Evolutionary conservation across 176 grass and related monocot genomes (phyloP), one percentile per base, ranked within the genome.

Genomic region (Triticum timopheevii): DNA sequence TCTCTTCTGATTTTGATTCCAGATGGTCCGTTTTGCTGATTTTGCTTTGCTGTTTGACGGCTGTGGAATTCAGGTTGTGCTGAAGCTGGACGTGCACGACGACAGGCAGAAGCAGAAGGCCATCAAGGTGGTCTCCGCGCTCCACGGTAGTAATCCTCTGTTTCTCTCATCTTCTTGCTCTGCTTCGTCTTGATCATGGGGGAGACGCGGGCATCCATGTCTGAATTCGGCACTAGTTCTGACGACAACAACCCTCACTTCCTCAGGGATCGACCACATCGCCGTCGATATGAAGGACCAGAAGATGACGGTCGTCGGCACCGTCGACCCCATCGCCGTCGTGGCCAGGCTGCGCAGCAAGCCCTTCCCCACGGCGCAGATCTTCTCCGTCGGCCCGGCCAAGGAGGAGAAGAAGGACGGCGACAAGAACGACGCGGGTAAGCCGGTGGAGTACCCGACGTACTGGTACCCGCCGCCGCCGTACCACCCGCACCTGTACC

Each of bases 51-150:
- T 54, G 0, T 19, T 2, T 54, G 16, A 1, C 8, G 8, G 3
- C 23, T 1, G 31, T 3, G 1, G 7, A 28, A 13, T 64, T 71
- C 91, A 93, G 76, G 23, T 94, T 0, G 87, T 99, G 78, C 58
- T 99, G 72, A 94, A 96, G 77, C 76, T 99, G 90, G 85, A 94
- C 85, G 17, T 99, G 78, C 94, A 94, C 81, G 90, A 96, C 72
- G n/a, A 88, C 42, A 96, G 73, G 89, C 90, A 94, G 4, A 99
- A 99, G 92, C 77, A 87, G 88, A 95, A 81, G 88, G 96, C 92
- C 10, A 63, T 98, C 78, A 89, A 91, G 45, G 74, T 79, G 0
- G 96, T 94, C 69, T 90, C 96, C 68, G 22, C 52, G 22, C 91
- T 93, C 49, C 42, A 44, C 1, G 96, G 95, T 93, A 85, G 17